phyloP scores from a whole-genome alignment of 2,329 filamentous ascomycete species.

The Diplodia seriata region DNA sequence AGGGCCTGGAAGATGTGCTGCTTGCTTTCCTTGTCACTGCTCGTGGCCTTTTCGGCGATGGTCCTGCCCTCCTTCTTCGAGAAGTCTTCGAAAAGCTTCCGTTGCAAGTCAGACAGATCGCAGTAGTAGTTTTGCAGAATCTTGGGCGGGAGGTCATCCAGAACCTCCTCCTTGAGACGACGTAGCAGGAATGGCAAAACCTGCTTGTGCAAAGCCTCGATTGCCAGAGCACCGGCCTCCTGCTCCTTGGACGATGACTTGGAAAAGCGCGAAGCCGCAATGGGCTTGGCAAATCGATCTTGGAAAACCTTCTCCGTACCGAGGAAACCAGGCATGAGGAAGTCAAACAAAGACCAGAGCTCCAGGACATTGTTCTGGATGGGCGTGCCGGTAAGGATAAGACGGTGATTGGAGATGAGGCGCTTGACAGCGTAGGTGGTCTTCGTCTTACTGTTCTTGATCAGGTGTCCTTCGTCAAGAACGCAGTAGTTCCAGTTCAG shows the following conservation, averaged over 20 bases:
- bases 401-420: conserved; percentile 86
- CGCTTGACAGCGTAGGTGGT: conserved; percentile 92
- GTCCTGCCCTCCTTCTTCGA: conserved; percentile 91
- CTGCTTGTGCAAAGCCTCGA: conserved; percentile 98
- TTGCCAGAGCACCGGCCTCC: conserved; percentile 92
- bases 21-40: conserved; percentile 86
- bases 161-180: conserved; percentile 94
- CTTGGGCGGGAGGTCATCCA: conserved; percentile 96
- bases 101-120: conserved; percentile 92
- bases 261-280: conserved; percentile 90
- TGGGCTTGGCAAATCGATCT: conserved; percentile 93
- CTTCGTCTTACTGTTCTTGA: conserved; percentile 98
- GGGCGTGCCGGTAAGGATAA: conserved; percentile 95
- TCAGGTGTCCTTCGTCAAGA: conserved; percentile 94
- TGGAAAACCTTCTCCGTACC: conserved; percentile 97
- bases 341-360: conserved; percentile 97
- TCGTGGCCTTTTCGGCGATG: conserved; percentile 80
- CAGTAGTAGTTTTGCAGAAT: conserved; percentile 99
- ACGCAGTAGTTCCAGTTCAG: conserved; percentile 98
- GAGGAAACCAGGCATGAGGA: conserved; percentile 97
- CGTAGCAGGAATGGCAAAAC: conserved; percentile 95
- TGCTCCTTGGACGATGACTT: conserved; percentile 99
- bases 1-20: conserved; percentile 99
- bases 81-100: conserved; percentile 95
- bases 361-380: conserved; percentile 98